Conservation (phyloP, 2,329 filamentous ascomycete genomes). For the Thielaviopsis cerberus region DNA sequence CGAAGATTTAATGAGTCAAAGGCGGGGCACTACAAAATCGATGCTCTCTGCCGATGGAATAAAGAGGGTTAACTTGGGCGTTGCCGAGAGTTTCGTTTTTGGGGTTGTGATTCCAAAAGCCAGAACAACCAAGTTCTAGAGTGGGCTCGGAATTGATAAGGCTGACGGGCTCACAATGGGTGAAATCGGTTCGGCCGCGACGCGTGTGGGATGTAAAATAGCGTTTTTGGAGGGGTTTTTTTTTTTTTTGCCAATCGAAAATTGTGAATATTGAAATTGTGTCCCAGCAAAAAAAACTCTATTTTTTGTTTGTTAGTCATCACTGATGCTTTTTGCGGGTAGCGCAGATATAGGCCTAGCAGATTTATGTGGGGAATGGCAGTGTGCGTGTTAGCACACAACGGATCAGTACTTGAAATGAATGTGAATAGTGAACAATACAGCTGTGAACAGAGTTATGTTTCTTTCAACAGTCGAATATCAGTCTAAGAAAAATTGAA, state of each 20-base stretch:
- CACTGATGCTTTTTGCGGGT: neutral
- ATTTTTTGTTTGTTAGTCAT: conserved; percentile 11
- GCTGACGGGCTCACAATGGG: too few relatives aligned
- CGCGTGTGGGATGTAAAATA: conserved; percentile 1
- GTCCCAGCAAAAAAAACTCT: conserved; percentile 7
- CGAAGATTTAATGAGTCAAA: conserved; percentile 9
- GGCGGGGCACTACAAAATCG: conserved; percentile 8
- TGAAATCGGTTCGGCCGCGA: conserved; percentile 2
- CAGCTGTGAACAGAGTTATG: neutral
- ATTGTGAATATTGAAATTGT: conserved; percentile 10
- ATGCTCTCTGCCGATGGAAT: conserved; percentile 2
- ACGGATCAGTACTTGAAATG: neutral
- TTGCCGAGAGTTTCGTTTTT: neutral
- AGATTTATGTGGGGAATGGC: neutral
- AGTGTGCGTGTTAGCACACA: neutral
- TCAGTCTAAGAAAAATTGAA: too few relatives aligned
- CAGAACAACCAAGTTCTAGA: neutral
- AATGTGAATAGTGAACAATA: neutral
- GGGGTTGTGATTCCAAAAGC: neutral
- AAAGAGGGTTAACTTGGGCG: neutral
- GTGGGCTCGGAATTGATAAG: neutral
- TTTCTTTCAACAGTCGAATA: too few relatives aligned
- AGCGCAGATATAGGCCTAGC: conserved; percentile 1
- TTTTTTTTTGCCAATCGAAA: conserved; percentile 7
- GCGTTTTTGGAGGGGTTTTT: conserved; percentile 10